Base-by-base conservation (phyloP, 371 early-diverging fungal species). In the Mucor mucedo region DNA sequence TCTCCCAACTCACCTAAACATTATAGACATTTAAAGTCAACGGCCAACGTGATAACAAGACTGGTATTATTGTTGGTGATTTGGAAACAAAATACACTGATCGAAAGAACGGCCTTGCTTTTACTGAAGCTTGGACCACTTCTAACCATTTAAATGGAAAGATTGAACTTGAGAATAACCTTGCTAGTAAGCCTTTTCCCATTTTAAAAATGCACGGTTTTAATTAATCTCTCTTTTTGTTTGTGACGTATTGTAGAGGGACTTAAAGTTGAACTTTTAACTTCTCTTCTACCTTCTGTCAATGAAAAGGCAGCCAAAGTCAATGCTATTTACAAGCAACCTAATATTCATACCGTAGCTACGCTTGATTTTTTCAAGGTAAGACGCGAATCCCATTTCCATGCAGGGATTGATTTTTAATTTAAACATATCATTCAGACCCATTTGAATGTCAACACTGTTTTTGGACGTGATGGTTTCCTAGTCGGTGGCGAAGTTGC, bases 51-150 rank as follows among this genome's bases (percentile, higher is more conserved):
- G 96, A 96, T 83, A 87, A 89, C 86, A 96, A 95, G 88, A 84
- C 93, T 60, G 96, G 97, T 58, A 85, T 84, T 79, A 97, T 98
- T 72, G 87, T 88, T 68, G 93, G 93, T 77, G 98, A 98, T 75
- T 84, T 98, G 75, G 95, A 96, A 90, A 90, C 91, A 80, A 97
- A 97, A 87, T 97, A 94, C 77, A 76, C 88, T 60, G 94, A 97
- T 85, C 92, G 89, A 85, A 77, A 89, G 72, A 92, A 91, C 65
- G 97, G 97, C 75, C 73, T 96, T 48, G 89, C 95, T 67, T 85
- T 95, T 79, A 97, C 98, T 68, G 94, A 95, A 80, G 85, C 92
- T 66, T 96, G 96, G 96, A 95, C 93, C 77, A 94, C 96, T 66
- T 83, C 84, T 77, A 96, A 96, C 85, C 86, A 92, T 63, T 81